A percentile compares a stretch with the other conserved stretches of the same genome.
These are phyloP conservation scores for Aspergillus tamarii DNA, from an alignment of 2,329 filamentous ascomycete genomes.

Conservation along the genomic window DNA sequence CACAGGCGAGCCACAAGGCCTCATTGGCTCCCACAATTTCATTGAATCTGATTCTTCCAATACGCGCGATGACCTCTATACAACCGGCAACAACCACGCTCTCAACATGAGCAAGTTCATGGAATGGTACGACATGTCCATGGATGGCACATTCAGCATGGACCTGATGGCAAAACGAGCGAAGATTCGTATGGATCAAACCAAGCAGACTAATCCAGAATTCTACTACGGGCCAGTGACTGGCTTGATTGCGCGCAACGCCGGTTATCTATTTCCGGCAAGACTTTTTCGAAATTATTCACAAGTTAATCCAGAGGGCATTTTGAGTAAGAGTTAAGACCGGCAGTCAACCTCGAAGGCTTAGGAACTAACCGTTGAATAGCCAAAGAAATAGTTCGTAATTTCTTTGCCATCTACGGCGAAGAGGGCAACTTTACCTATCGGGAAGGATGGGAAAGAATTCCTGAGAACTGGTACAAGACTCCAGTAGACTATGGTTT, in stretches of 20 bases:
- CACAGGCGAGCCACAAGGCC: conserved; percentile 49
- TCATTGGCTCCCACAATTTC: conserved; percentile 58
- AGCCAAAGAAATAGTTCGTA: conserved; percentile 48
- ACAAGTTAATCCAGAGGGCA: conserved; percentile 42
- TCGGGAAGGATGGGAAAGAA: conserved; percentile 54
- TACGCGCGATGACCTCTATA: conserved; percentile 58
- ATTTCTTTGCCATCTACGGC: conserved; percentile 53
- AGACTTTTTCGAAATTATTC: conserved; percentile 52
- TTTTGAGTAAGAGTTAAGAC: conserved; percentile 35
- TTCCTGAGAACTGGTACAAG: conserved; percentile 59
- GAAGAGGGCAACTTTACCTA: conserved; percentile 47
- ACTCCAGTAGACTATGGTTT: conserved; percentile 52
- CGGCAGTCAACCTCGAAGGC: neutral
- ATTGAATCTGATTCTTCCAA: conserved; percentile 59
- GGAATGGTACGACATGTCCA: conserved; percentile 49
- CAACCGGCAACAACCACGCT: conserved; percentile 53
- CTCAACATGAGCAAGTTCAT: conserved; percentile 58
- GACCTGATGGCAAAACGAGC: conserved; percentile 49
- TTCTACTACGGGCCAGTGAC: conserved; percentile 60
- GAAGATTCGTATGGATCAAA: conserved; percentile 51
- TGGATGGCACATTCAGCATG: conserved; percentile 46
- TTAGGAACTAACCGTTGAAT: conserved; percentile 11
- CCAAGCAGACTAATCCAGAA: conserved; percentile 54
- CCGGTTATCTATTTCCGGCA: conserved; percentile 51
- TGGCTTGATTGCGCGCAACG: conserved; percentile 54